Percentiles rank a stretch among this genome's conserved stretches.
phyloP scores from a whole-genome alignment of 164 flowering plant genomes.

The Vitis riparia region DNA sequence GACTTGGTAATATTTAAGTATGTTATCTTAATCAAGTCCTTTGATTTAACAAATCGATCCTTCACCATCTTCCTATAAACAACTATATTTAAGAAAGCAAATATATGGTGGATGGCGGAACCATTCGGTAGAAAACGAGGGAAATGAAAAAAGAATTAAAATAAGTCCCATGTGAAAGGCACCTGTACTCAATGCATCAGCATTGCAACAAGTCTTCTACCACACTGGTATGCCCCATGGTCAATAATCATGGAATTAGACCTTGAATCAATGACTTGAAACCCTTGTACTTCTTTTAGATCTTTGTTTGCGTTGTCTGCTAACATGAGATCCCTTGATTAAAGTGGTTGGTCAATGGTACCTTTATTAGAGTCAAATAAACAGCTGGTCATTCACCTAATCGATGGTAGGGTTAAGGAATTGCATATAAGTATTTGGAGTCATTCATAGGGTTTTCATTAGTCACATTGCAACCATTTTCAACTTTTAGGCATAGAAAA shows the following conservation, averaged over 20 bases:
- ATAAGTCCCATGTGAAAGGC: conserved; percentile 29
- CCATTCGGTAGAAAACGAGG: neutral
- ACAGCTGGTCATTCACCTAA: too few relatives aligned
- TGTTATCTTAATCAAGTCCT: conserved; percentile 4
- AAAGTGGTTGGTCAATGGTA: too few relatives aligned
- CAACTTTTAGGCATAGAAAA: too few relatives aligned
- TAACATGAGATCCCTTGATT: too few relatives aligned
- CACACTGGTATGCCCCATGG: neutral
- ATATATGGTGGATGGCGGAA: neutral
- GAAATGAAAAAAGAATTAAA: neutral
- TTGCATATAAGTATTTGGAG: too few relatives aligned
- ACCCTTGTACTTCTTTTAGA: neutral
- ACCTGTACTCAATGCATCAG: conserved; percentile 6
- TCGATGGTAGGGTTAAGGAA: too few relatives aligned
- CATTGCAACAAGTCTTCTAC: neutral
- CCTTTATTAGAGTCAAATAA: too few relatives aligned
- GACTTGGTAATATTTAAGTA: conserved; percentile 1
- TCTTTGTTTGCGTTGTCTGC: neutral
- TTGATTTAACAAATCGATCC: conserved; percentile 14
- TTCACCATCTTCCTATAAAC: conserved; percentile 6
- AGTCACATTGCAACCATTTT: too few relatives aligned
- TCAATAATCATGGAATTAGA: neutral
- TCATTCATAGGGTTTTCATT: too few relatives aligned
- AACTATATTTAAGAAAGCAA: neutral
- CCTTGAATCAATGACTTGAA: neutral